Conservation (phyloP, 371 early-diverging fungal genomes). For the Mucor piriformis region DNA sequence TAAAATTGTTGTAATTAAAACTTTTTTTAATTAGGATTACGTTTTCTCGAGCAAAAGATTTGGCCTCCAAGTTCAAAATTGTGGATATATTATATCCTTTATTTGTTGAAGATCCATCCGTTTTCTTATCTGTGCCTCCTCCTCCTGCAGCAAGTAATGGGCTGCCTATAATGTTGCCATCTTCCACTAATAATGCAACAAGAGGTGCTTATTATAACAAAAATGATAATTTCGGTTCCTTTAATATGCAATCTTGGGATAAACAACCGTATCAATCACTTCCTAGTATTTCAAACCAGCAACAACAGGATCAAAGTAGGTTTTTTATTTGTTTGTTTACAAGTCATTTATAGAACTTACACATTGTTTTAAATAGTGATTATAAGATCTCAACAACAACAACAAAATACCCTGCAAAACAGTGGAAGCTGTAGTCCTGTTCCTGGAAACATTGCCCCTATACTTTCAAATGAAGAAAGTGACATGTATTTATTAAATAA, state of each 20-base stretch:
- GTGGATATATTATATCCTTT: constrained; percentile 67
- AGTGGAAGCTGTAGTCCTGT: constrained; percentile 45
- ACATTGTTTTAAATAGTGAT: constrained; percentile 12
- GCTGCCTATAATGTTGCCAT: constrained; percentile 19
- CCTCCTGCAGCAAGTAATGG: constrained; percentile 5
- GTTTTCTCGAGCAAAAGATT: constrained; percentile 62
- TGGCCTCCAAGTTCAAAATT: constrained; percentile 67
- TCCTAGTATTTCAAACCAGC: constrained; percentile 25
- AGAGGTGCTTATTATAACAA: constrained; percentile 4
- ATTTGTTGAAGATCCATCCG: constrained; percentile 67
- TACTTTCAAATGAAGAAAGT: constrained; percentile 19
- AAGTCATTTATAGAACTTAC: background rate
- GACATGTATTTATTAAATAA: constrained; percentile 28
- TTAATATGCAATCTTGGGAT: constrained; percentile 22
- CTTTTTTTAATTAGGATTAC: constrained; percentile 55
- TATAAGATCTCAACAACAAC: constrained; percentile 29
- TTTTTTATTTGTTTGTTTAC: constrained; percentile 8
- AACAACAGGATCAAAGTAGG: constrained; percentile 23
- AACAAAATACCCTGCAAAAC: constrained; percentile 13
- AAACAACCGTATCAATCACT: constrained; percentile 20
- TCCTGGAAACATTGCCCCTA: constrained; percentile 23
- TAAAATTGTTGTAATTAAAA: background rate
- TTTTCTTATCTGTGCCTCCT: constrained; percentile 24
- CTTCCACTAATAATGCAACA: background rate
- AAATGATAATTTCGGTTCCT: constrained; percentile 2